A percentile compares a stretch with the other conserved stretches of the same genome.
These are phyloP conservation scores for Cinnamomum chago DNA, from an alignment of 164 flowering plant species.

Conservation along the genomic window DNA sequence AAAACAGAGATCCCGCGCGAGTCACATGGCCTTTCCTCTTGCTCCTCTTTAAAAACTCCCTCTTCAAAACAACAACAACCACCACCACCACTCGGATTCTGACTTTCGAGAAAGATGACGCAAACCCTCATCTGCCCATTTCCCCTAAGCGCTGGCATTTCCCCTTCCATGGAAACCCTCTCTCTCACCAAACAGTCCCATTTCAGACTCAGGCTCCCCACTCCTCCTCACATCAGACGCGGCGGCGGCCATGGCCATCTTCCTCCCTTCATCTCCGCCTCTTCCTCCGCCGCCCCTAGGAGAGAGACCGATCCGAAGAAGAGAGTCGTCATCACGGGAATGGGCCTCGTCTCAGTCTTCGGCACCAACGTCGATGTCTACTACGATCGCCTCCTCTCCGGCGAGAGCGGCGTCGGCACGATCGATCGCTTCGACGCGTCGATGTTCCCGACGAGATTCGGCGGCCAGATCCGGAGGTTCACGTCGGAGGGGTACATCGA, in stretches of 20 bases:
- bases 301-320: conserved; percentile 35
- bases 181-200: not conserved
- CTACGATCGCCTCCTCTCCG: conserved; percentile 61
- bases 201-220: not conserved
- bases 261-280: not conserved
- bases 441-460: conserved; percentile 87
- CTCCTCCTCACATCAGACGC: not conserved
- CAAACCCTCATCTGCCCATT: too few relatives aligned
- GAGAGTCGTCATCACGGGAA: conserved; percentile 32
- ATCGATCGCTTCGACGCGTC: conserved; percentile 89
- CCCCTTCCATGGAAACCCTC: too few relatives aligned
- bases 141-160: too few relatives aligned
- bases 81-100: too few relatives aligned
- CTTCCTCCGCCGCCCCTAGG: conserved; percentile 11
- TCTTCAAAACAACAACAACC: too few relatives aligned
- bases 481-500: conserved; percentile 69
- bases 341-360: conserved; percentile 59
- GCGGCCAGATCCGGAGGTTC: conserved; percentile 86
- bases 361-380: conserved; percentile 74
- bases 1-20: too few relatives aligned
- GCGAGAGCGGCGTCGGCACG: conserved; percentile 62
- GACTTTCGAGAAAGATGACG: too few relatives aligned
- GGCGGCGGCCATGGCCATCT: not conserved
- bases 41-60: too few relatives aligned
- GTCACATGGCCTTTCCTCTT: too few relatives aligned